phyloP scores from a whole-genome alignment of 805 yeast species.

The Saccharomycopsis sp. region DNA sequence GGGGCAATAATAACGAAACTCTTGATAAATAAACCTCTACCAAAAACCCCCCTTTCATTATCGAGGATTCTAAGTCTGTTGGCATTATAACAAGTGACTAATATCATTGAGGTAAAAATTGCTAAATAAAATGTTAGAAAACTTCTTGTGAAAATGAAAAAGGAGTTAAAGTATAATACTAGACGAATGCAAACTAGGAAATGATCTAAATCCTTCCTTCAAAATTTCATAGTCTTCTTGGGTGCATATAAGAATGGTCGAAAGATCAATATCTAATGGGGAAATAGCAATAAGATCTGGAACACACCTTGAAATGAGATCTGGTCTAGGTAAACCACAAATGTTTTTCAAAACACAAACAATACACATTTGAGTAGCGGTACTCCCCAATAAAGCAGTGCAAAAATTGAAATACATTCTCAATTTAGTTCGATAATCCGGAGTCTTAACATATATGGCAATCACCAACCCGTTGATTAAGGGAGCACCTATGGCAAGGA shows the following conservation, averaged over 20 bases:
- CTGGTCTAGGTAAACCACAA: conserved; percentile 12
- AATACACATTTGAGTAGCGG: conserved; percentile 5
- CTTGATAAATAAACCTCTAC: conserved; percentile 3
- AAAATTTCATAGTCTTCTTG: neutral
- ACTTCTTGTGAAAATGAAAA: neutral
- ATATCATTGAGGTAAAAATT: conserved; percentile 6
- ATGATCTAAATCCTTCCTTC: conserved; percentile 10
- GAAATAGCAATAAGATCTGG: neutral
- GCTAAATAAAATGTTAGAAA: neutral
- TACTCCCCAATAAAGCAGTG: conserved; percentile 1
- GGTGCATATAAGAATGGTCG: too few species aligned
- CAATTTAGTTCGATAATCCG: neutral
- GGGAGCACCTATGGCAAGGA: conserved; percentile 1
- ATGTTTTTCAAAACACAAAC: conserved; percentile 14
- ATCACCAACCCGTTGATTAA: neutral
- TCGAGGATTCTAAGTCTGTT: neutral
- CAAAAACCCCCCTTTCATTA: conserved; percentile 1
- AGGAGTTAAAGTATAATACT: neutral
- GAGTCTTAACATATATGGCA: neutral
- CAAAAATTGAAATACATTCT: neutral
- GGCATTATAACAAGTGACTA: conserved; percentile 4
- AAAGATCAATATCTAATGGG: conserved; percentile 1
- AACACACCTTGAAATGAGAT: conserved; percentile 6
- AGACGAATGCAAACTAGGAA: conserved; percentile 10
- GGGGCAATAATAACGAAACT: conserved; percentile 6